These are phyloP conservation scores for Phytophthora pseudosyringae DNA, from an alignment of 352 stramenopile species.

Conservation along the genomic window DNA sequence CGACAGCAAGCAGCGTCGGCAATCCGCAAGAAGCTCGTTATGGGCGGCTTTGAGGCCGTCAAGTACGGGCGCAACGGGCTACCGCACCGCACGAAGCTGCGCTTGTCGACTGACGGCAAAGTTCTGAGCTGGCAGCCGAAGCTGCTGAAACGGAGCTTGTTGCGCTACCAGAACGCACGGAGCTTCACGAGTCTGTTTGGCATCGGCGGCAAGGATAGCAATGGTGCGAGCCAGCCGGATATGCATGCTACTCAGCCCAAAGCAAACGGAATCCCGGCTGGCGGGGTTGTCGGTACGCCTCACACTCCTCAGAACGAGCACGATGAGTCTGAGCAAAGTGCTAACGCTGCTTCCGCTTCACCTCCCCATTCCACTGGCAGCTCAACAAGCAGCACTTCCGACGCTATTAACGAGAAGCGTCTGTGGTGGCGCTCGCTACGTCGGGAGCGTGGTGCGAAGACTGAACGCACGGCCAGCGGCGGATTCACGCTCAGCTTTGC, in stretches of 20 bases:
- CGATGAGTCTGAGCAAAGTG: slow-evolving; percentile 31
- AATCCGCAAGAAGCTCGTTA: slow-evolving; percentile 76
- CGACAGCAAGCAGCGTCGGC: slow-evolving; percentile 68
- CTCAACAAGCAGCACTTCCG: slow-evolving; percentile 46
- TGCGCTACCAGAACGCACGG: slow-evolving; percentile 77
- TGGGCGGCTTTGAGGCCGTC: slow-evolving; percentile 73
- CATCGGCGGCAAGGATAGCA: slow-evolving; percentile 42
- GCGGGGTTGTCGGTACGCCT: slow-evolving; percentile 18
- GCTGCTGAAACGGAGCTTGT: slow-evolving; percentile 69
- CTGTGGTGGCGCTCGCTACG: slow-evolving; percentile 78
- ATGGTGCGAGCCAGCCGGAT: slow-evolving; percentile 48
- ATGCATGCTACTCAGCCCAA: slow-evolving; percentile 41
- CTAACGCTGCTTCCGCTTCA: slow-evolving; percentile 29
- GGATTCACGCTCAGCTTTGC: slow-evolving; percentile 63
- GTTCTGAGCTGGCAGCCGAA: slow-evolving; percentile 82
- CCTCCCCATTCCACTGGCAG: slow-evolving; percentile 38
- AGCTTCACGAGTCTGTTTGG: slow-evolving; percentile 75
- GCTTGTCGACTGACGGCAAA: slow-evolving; percentile 72
- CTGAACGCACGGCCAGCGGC: slow-evolving; percentile 69
- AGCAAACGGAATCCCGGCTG: slow-evolving; percentile 37
- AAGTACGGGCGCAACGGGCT: slow-evolving; percentile 85
- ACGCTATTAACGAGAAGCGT: slow-evolving; percentile 65
- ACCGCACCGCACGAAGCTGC: slow-evolving; percentile 77
- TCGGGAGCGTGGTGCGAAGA: slow-evolving; percentile 57
- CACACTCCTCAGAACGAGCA: slow-evolving; percentile 20